Evolutionary conservation across 2,329 filamentous ascomycete genomes (phyloP).

Genomic region (Chaetomium sp.): DNA sequence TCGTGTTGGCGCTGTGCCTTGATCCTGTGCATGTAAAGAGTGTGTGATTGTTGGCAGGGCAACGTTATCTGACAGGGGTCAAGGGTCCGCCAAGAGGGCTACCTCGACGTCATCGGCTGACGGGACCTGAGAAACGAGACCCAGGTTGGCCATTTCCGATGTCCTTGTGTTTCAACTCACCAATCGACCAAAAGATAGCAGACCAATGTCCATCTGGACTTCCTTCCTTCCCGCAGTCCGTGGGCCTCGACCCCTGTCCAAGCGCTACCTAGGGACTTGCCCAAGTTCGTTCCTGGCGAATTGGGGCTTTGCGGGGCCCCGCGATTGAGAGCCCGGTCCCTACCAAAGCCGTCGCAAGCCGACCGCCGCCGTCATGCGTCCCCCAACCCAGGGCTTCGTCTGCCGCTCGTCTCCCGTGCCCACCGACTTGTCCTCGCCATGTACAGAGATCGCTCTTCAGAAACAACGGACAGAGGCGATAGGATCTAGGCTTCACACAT

Average conservation of each 20-base stretch:
- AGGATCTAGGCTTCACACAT: conserved; percentile 7
- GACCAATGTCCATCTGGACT: background rate
- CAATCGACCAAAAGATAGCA: background rate
- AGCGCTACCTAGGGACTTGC: background rate
- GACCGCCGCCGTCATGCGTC: conserved; percentile 23
- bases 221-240: background rate
- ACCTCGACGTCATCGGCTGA: conserved; percentile 15
- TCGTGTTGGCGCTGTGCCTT: conserved; percentile 8
- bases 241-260: conserved; percentile 7
- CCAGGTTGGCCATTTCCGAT: background rate
- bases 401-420: background rate
- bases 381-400: conserved; percentile 13
- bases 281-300: background rate
- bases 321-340: conserved; percentile 16
- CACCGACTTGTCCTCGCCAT: conserved; percentile 14
- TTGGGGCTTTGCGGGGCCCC: conserved; percentile 21
- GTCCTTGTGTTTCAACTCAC: background rate
- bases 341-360: conserved; percentile 37
- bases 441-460: conserved; percentile 8
- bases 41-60: conserved; percentile 33
- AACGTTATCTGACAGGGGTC: conserved; percentile 25
- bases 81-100: conserved; percentile 3
- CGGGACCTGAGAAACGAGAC: background rate
- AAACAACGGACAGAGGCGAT: conserved; percentile 7
- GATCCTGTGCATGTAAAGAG: conserved; percentile 25